Conservation (phyloP, 257 asterid genomes). For the Parsonsia alboflavescens region DNA sequence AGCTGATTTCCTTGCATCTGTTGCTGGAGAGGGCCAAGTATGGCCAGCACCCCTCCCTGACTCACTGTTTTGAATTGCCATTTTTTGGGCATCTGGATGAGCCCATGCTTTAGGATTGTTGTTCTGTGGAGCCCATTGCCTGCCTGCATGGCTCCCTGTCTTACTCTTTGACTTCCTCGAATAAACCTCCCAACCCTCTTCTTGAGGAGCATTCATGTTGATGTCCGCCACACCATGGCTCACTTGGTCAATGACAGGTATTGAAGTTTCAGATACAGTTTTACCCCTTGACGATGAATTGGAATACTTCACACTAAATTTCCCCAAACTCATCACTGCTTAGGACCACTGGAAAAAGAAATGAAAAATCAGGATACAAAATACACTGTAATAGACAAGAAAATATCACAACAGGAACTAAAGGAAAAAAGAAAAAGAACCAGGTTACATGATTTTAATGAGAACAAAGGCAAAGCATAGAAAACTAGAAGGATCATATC, state of each 20-base stretch:
- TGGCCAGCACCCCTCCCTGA: constrained; percentile 43
- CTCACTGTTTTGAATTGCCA: constrained; percentile 41
- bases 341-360: constrained; percentile 12
- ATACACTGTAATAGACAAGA: background rate
- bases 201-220: constrained; percentile 29
- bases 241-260: constrained; percentile 28
- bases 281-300: constrained; percentile 28
- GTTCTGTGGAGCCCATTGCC: constrained; percentile 34
- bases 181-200: constrained; percentile 65
- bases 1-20: constrained; percentile 34
- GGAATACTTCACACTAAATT: constrained; percentile 19
- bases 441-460: background rate
- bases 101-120: constrained; percentile 54
- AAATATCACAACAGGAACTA: no score
- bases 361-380: background rate
- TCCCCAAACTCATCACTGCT: constrained; percentile 43
- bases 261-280: constrained; percentile 21
- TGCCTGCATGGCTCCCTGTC: constrained; percentile 28
- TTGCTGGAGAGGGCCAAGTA: constrained; percentile 30
- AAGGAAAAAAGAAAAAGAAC: background rate
- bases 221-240: constrained; percentile 35
- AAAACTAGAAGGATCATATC: background rate
- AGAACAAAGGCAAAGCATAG: background rate
- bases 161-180: constrained; percentile 50
- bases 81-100: constrained; percentile 40